phyloP scores from a whole-genome alignment of 768 basidiomycete genomes.

The Leccinum variicolor region DNA sequence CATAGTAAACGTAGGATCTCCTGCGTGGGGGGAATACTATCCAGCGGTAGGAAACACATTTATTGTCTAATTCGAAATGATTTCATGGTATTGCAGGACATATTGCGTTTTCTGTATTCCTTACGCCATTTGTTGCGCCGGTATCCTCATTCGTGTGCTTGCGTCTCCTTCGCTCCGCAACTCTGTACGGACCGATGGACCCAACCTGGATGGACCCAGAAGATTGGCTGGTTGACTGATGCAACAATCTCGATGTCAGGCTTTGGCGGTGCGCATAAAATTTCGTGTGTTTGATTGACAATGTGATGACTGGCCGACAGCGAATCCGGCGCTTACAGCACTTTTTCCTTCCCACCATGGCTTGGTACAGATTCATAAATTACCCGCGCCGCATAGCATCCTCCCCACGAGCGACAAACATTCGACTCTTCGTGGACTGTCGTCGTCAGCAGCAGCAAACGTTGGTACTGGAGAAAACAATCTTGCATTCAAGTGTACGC shows the following conservation, averaged over 20 bases:
- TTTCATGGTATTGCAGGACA: conserved; percentile 41
- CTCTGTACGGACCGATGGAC: conserved; percentile 57
- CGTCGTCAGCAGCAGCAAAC: conserved; percentile 45
- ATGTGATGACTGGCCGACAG: conserved; percentile 37
- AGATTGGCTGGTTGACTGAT: conserved; percentile 78
- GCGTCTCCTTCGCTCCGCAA: conserved; percentile 64
- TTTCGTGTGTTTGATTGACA: background rate
- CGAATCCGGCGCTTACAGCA: conserved; percentile 68
- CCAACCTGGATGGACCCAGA: conserved; percentile 70
- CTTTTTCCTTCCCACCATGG: conserved; percentile 88
- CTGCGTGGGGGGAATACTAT: conserved; percentile 64
- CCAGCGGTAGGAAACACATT: conserved; percentile 43
- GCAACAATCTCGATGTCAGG: conserved; percentile 69
- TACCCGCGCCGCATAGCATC: conserved; percentile 74
- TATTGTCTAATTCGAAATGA: background rate
- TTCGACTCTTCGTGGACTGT: conserved; percentile 80
- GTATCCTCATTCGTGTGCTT: conserved; percentile 60
- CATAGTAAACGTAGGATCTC: conserved; percentile 58
- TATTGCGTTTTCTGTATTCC: conserved; percentile 69
- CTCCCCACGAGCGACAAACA: conserved; percentile 77
- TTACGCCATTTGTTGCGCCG: conserved; percentile 60
- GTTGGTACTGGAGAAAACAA: conserved; percentile 92
- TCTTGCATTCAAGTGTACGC: conserved; percentile 88
- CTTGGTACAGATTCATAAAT: conserved; percentile 68
- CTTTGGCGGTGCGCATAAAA: conserved; percentile 63